phyloP scores from a whole-genome alignment of 1,284 basidiomycete species.

The Tranzscheliella williamsii region DNA sequence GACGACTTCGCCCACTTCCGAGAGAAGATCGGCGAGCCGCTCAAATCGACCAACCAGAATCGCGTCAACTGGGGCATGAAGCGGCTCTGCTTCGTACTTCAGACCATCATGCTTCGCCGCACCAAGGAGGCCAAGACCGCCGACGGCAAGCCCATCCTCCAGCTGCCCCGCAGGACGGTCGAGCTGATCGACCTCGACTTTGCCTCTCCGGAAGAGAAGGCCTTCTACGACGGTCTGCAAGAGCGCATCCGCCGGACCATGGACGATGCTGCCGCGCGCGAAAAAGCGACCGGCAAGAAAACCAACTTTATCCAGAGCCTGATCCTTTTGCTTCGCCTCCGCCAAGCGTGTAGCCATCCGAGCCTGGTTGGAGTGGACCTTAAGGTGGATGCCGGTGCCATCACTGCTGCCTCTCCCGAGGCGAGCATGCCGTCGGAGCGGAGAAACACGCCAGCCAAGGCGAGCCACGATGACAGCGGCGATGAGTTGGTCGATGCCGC shows the following conservation, averaged over 20 bases:
- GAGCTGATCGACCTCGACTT: conserved; percentile 69
- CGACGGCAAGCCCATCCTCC: conserved; percentile 73
- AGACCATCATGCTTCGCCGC: conserved; percentile 85
- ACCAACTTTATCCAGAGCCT: conserved; percentile 82
- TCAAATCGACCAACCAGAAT: conserved; percentile 62
- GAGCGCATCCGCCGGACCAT: conserved; percentile 74
- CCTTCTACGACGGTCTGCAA: conserved; percentile 81
- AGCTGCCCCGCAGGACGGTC: conserved; percentile 76
- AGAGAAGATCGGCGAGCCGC: conserved; percentile 75
- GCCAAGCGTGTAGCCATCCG: conserved; percentile 69
- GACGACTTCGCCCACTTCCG: conserved; percentile 80
- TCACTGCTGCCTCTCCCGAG: neutral
- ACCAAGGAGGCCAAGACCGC: conserved; percentile 77
- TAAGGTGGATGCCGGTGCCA: conserved; percentile 19
- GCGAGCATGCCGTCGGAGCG: neutral
- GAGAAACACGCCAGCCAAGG: neutral
- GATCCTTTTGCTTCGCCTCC: conserved; percentile 77
- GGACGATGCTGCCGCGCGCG: conserved; percentile 48
- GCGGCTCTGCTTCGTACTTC: conserved; percentile 72
- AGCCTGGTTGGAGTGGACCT: conserved; percentile 36
- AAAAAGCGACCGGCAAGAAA: conserved; percentile 64
- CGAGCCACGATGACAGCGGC: neutral
- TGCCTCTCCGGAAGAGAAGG: conserved; percentile 68
- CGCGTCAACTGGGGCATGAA: conserved; percentile 55
- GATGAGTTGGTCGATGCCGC: conserved; percentile 1